Percentiles rank a stretch among this genome's conserved stretches.
These are phyloP conservation scores for Suillus variegatus DNA, from an alignment of 768 basidiomycete species.

Conservation along the genomic window DNA sequence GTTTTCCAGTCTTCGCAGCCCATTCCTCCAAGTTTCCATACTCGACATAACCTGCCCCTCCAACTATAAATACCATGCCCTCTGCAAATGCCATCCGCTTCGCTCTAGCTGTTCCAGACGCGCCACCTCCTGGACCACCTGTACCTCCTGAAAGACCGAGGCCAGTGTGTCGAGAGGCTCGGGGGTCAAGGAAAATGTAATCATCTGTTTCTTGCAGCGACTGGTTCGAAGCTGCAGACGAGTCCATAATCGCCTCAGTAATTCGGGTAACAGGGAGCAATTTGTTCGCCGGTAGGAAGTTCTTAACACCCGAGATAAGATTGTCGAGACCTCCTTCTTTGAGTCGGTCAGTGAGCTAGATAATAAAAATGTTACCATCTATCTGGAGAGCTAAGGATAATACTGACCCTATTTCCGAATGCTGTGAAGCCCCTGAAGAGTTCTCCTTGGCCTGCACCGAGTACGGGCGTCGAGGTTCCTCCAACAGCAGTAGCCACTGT, in stretches of 20 bases:
- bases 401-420: constrained; percentile 79
- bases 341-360: constrained; percentile 85
- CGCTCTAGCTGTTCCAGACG: constrained; percentile 39
- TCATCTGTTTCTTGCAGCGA: constrained; percentile 97
- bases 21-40: constrained; percentile 96
- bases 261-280: constrained; percentile 90
- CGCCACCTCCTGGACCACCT: constrained; percentile 44
- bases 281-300: constrained; percentile 95
- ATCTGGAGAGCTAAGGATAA: background rate
- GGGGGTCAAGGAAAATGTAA: constrained; percentile 91
- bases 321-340: constrained; percentile 98
- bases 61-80: constrained; percentile 91
- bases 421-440: constrained; percentile 94
- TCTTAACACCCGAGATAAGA: constrained; percentile 95
- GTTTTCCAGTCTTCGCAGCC: constrained; percentile 79
- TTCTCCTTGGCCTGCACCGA: constrained; percentile 77
- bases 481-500: constrained; percentile 64
- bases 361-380: constrained; percentile 8
- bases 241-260: constrained; percentile 97
- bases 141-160: constrained; percentile 47
- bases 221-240: constrained; percentile 89
- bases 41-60: constrained; percentile 96
- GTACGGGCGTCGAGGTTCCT: constrained; percentile 65
- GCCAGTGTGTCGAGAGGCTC: constrained; percentile 63
- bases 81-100: constrained; percentile 81